Evolutionary conservation across 2,329 filamentous ascomycete genomes (phyloP), one percentile per base, ranked within the genome.

Genomic region (Ophiostoma novo-ulmi): DNA sequence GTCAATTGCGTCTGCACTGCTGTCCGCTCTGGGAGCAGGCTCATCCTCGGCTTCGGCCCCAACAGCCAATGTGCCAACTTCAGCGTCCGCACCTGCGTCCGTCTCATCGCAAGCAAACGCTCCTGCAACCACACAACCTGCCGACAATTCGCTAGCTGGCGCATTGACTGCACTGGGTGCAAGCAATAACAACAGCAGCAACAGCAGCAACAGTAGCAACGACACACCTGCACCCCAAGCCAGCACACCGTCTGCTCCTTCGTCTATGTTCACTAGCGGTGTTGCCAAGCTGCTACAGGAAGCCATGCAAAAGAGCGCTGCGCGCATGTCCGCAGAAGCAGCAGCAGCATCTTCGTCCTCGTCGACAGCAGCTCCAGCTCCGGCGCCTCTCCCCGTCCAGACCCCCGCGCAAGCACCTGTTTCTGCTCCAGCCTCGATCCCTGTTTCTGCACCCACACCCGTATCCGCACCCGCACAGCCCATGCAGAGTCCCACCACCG

Each of bases 281-380:
- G 67, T 76, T 20, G 72, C 68, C 13, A 73, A 73, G 69, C 70
- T 76, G n/a, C 73, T 76, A 36, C 71, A 76, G 52, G 75, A 75
- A 8, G 73, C 75, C 5, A 66, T 75, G 20, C 71, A 74, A 38
- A 73, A 70, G 68, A 73, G 52, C n/a, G 67, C 69, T 13, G 71
- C 71, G 1, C 66, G 66, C 11, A 39, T 38, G 22, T 48, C 67
- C 5, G n/a, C 68, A 1, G 68, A 70, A 20, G 26, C 64, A 41
- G 17, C 70, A 14, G 5, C 35, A 35, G 22, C 55, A 22, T 55
- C 52, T n/a, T 14, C 22, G 5, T 31, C 22, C 14, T 22, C 52
- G 3, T 63, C 31, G 61, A 35, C 41, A 36, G 10, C 48, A 5
- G 41, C 70, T 2, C 1, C 44, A 5, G 20, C 67, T 3, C 35